Base-by-base conservation (phyloP, 2,329 filamentous ascomycete genomes). In the Catunica adiposa region DNA sequence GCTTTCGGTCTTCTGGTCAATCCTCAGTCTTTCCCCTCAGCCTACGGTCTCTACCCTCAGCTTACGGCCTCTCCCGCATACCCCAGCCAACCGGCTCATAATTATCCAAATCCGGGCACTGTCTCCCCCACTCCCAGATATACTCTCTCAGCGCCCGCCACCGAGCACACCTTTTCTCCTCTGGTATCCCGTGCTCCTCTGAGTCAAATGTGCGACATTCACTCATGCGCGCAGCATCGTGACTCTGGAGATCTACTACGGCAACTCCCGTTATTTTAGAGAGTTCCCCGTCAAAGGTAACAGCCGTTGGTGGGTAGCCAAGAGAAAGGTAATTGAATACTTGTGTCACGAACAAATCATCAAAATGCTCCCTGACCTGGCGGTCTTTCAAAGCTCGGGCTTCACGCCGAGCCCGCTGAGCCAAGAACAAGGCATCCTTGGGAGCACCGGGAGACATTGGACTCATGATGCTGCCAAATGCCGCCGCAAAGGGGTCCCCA, bases 291-390 rank as follows among this genome's bases (percentile, higher is more conserved):
- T 97, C 90, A 64, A 86, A 97, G 38, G 79, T 77, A 22, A 84
- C 80, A 9, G 89, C 90, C 63, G 89, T 80, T 34, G 86, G 83
- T 2, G 90, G 89, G 66, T 96, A 96, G 3, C 90, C 90, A 3
- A 97, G 76, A 0, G 88, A 94, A 15, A 97, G 75, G 67, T 97
- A 97, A 67, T 97, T 96, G 75, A 94, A 97, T 6, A 97, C 89
- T 68, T 97, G 90, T 0, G 89, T 95, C 56, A 96, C 80, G 66
- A 96, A 95, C 2, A 74, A 74, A 65, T 95, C 87, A 59, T 83
- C 75, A 63, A 92, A 94, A 67, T 95, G 89, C 54, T 69, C 67
- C 3, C 70, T 65, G 58, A 81, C 77, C 62, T 74, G 73, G 1
- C 68, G 67, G 61, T 79, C 75, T 15, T 70, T 72, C 11, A 69